phyloP scores from a whole-genome alignment of 768 basidiomycete genomes.

The Rickenella mellea region DNA sequence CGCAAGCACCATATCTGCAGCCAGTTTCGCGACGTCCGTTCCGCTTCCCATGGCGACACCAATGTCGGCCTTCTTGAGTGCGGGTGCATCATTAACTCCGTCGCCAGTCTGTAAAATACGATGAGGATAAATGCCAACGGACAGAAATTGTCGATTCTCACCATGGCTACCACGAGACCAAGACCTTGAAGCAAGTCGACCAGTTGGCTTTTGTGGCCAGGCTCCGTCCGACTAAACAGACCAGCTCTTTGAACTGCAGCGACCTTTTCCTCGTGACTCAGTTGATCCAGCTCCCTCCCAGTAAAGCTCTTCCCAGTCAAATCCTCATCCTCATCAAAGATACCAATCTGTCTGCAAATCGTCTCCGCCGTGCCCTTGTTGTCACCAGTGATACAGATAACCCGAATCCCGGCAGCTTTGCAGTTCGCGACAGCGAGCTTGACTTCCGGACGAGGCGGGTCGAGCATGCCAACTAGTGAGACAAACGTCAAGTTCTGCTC shows the following conservation, averaged over 20 bases:
- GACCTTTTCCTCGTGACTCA: constrained; percentile 75
- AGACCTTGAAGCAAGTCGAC: constrained; percentile 89
- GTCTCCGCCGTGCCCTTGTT: constrained; percentile 97
- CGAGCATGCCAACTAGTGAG: constrained; percentile 94
- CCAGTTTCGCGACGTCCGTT: constrained; percentile 96
- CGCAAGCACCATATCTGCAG: constrained; percentile 95
- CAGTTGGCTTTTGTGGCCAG: constrained; percentile 87
- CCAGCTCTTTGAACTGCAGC: constrained; percentile 79
- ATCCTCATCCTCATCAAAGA: constrained; percentile 81
- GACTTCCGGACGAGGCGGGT: constrained; percentile 95
- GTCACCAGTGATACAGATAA: constrained; percentile 96
- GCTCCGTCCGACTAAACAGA: constrained; percentile 91
- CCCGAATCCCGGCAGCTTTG: constrained; percentile 85
- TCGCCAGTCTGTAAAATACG: constrained; percentile 68
- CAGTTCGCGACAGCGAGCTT: constrained; percentile 81
- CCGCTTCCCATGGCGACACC: constrained; percentile 99
- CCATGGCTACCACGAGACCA: constrained; percentile 95
- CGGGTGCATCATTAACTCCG: constrained; percentile 97
- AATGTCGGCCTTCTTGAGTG: constrained; percentile 93
- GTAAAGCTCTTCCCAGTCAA: constrained; percentile 94
- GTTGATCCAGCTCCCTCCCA: constrained; percentile 79
- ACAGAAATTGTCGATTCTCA: constrained; percentile 20
- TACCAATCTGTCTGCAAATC: constrained; percentile 92
- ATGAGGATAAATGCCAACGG: constrained; percentile 7
- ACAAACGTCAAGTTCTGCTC: constrained; percentile 91